Base-by-base conservation (phyloP, 2,329 filamentous ascomycete species). In the Cladosporium halotolerans region DNA sequence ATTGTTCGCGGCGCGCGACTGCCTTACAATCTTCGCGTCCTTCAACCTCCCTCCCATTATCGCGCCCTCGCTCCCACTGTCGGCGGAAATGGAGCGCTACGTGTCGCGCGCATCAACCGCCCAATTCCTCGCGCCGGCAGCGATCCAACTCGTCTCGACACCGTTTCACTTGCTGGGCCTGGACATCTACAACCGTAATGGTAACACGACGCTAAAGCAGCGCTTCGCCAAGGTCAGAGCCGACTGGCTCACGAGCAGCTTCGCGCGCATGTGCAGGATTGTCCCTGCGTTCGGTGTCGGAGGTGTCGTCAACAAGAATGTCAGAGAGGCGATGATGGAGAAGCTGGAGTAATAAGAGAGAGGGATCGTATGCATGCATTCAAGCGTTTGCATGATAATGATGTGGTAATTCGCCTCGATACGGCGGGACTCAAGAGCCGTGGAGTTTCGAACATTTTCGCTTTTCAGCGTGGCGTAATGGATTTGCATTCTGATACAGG, bases 271-370 rank as follows among this genome's bases (percentile, higher is more conserved):
- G 70, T 86, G 86, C 56, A 80, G 91, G 64, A 95, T 96, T 62
- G 79, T 96, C 2, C 90, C 90, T 14, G 90, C 90, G 0, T 96
- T 92, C 74, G 91, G 90, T 2, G 78, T 95, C 10, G 91, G 90
- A 1, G 90, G 90, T 0, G 88, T 95, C 9, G 86, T 93, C 9
- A 96, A 96, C 71, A 79, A 78, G 55, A 84, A 86, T 64, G 76
- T 92, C 42, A 78, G 90, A 61, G 76, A 73, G 64, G 74, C 67
- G 50, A 66, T 92, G 61, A 90, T 95, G 85, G 74, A 73, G 60
- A 77, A 68, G 62, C 66, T 88, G 54, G 78, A 79, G 46, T 51
- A 31, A 33, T 11, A 33, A 45, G 16, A 23, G 13, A 31, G n/a
- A 14, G 9, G 1, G 9, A 9, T 36, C 14, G 19, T 18, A 47